These are phyloP conservation scores for Candida oleophila DNA, from an alignment of 805 yeast genomes.

Conservation along the genomic window DNA sequence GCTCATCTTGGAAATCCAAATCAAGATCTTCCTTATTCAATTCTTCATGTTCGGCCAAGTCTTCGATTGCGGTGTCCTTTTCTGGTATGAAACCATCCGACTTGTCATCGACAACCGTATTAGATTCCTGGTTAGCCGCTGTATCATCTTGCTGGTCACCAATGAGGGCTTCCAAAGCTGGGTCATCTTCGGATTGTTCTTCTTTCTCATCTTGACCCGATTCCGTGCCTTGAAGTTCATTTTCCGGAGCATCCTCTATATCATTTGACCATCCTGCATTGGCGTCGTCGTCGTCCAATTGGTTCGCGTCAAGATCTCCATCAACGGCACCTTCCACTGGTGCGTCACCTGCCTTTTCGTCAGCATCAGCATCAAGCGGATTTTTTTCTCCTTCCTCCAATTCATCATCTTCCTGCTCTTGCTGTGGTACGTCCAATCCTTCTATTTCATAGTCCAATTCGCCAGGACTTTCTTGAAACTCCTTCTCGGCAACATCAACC, in stretches of 20 bases:
- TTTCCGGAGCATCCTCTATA: not conserved
- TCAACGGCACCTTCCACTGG: not conserved
- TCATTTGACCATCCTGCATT: not conserved
- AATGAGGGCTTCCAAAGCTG: not conserved
- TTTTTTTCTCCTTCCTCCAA: not conserved
- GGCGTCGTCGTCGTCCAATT: not conserved
- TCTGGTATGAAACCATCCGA: not conserved
- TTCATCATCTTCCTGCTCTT: not conserved
- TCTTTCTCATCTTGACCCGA: not conserved
- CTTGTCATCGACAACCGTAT: not conserved
- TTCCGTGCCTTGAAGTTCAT: not conserved
- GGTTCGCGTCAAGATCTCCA: not conserved
- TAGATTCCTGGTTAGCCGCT: not conserved
- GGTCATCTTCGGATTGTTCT: not conserved
- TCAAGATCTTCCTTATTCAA: not conserved
- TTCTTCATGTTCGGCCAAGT: not conserved
- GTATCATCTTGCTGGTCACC: too few relatives aligned
- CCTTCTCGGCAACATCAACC: not conserved
- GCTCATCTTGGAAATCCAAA: not conserved
- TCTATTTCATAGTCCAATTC: not conserved
- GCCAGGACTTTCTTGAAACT: not conserved
- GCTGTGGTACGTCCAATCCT: not conserved
- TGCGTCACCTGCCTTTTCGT: not conserved
- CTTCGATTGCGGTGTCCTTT: not conserved
- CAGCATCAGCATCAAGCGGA: not conserved